Evolutionary conservation across 495 filamentous ascomycete genomes (phyloP), one percentile per base, ranked within the genome.

Genomic region (Xylaria venustula): DNA sequence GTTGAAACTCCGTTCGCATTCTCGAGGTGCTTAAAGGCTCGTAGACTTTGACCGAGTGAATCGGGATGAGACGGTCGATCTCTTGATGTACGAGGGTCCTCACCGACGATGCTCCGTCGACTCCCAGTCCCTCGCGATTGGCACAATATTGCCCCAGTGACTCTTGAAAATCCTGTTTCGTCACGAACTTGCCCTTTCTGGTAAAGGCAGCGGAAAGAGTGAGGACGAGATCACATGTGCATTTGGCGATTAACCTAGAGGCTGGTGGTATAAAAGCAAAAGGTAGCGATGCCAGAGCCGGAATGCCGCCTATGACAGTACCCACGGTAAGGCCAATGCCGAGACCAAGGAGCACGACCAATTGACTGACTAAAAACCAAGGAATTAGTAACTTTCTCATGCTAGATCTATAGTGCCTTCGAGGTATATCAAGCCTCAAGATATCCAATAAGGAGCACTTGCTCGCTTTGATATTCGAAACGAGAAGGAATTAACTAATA

Each of bases 241-340:
- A 61, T 22, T 61, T 61, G 36, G 26, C 42, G 11, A 61, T 61
- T 15, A 61, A 15, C 23, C 58, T 52, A 2, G 58, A 53, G 14
- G 58, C 58, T 6, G 58, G 58, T 42, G 58, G 58, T 41, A 61
- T 61, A 36, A 46, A 61, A 25, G 58, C 58, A n/a, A 61, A 61
- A n/a, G 58, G 58, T 6, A 61, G 17, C 4, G 58, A 61, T n/a
- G 58, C 58, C 9, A 61, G 30, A 19, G 58, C 58, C 11, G 58
- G 58, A n/a, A 61, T 47, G 22, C 58, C 58, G 28, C 58, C 58
- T 20, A 61, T 54, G 20, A 61, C 45, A 32, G 58, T 61, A 8
- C 58, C 42, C 28, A 61, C 25, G 19, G 58, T 61, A 19, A 61
- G 49, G 20, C 58, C 58, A 28, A 61, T 30, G 15, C 58, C 50